Percentiles rank a stretch among this genome's conserved stretches.
Conservation (phyloP, 2,329 filamentous ascomycete species). For the Cladosporium sp. region DNA sequence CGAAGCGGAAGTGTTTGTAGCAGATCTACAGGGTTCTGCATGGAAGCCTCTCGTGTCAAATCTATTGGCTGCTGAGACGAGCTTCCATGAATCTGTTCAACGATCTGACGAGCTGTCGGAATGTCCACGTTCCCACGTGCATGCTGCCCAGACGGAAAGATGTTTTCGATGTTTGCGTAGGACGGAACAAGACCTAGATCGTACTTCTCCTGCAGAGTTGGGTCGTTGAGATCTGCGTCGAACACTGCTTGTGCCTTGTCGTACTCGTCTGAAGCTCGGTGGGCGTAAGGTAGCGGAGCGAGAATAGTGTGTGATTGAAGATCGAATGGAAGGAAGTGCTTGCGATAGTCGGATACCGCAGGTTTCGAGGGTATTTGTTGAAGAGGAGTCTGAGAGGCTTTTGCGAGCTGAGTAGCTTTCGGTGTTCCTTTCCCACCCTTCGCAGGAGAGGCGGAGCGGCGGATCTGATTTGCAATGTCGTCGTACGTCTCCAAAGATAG, state of each 20-base stretch:
- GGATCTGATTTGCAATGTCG: conserved; percentile 29
- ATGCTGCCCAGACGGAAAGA: conserved; percentile 6
- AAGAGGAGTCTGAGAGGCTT: background rate
- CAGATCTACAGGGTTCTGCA: conserved; percentile 25
- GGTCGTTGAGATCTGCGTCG: conserved; percentile 33
- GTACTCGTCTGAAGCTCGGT: conserved; percentile 14
- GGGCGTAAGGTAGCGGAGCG: conserved; percentile 49
- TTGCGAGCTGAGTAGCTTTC: conserved; percentile 27
- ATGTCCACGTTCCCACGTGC: background rate
- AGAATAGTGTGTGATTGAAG: conserved; percentile 71
- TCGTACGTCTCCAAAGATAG: conserved; percentile 37
- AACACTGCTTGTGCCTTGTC: conserved; percentile 30
- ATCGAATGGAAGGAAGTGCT: conserved; percentile 78
- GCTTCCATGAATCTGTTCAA: conserved; percentile 47
- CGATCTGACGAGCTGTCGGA: conserved; percentile 29
- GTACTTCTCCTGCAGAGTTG: conserved; percentile 32
- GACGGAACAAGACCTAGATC: conserved; percentile 31
- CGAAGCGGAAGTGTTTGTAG: conserved; percentile 59
- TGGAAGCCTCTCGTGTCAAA: conserved; percentile 38
- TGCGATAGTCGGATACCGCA: conserved; percentile 49
- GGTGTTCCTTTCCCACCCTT: conserved; percentile 24
- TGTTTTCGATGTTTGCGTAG: conserved; percentile 21
- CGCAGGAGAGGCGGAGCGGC: conserved; percentile 28
- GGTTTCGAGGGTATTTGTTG: conserved; percentile 26
- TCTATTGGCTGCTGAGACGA: conserved; percentile 43